Percentiles rank a stretch among this genome's conserved stretches.
These are phyloP conservation scores for Lipomyces lipofer DNA, from an alignment of 805 yeast genomes.

Conservation along the genomic window DNA sequence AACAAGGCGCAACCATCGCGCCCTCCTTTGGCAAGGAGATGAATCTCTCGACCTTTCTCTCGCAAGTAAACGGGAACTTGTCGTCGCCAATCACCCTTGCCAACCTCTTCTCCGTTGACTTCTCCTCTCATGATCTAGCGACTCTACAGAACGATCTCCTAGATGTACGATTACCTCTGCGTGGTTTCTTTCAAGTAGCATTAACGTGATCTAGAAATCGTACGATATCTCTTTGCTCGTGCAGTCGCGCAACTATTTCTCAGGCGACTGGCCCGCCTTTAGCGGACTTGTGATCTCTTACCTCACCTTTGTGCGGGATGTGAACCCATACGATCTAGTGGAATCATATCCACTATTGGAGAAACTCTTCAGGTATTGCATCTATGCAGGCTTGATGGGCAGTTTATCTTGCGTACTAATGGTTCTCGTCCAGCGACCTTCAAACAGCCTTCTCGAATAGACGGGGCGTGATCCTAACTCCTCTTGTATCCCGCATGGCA, in stretches of 20 bases:
- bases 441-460: constrained; percentile 42
- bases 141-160: constrained; percentile 42
- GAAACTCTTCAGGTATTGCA: constrained; percentile 42
- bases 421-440: constrained; percentile 34
- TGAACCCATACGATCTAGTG: constrained; percentile 54
- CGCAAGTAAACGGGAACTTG: constrained; percentile 1
- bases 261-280: constrained; percentile 49
- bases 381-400: not conserved
- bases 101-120: constrained; percentile 11
- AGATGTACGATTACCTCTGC: constrained; percentile 17
- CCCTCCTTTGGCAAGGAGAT: no score
- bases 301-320: constrained; percentile 49
- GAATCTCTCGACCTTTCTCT: constrained; percentile 10
- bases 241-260: constrained; percentile 38
- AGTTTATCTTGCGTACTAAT: no score
- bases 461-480: constrained; percentile 35
- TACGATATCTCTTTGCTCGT: constrained; percentile 33
- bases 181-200: not conserved
- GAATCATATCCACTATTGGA: constrained; percentile 56
- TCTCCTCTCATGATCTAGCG: constrained; percentile 34
- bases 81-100: constrained; percentile 1
- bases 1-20: no score
- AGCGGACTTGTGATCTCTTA: constrained; percentile 49
- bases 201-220: constrained; percentile 14
- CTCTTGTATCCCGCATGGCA: constrained; percentile 12